phyloP scores from a whole-genome alignment of 352 stramenopile genomes.

The Globisporangium cederbergense region DNA sequence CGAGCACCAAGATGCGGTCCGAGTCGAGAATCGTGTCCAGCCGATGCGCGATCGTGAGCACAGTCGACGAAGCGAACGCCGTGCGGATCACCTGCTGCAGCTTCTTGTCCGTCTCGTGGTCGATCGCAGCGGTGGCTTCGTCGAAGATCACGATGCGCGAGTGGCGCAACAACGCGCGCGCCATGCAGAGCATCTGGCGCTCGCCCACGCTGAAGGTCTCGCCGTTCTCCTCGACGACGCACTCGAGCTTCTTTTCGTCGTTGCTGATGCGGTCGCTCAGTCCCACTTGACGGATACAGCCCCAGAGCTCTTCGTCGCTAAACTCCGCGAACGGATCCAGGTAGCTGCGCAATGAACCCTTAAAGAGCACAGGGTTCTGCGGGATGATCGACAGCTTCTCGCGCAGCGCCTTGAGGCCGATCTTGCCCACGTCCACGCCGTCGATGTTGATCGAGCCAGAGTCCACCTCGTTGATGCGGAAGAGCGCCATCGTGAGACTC shows the following conservation, averaged over 20 bases:
- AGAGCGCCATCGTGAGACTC: slow-evolving; percentile 86
- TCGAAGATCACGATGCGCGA: slow-evolving; percentile 65
- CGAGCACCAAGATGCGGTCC: too few relatives aligned
- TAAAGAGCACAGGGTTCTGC: slow-evolving; percentile 90
- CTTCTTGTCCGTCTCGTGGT: slow-evolving; percentile 72
- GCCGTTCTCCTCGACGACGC: slow-evolving; percentile 73
- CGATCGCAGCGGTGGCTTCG: slow-evolving; percentile 74
- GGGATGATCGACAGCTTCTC: slow-evolving; percentile 84
- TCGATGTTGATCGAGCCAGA: too few relatives aligned
- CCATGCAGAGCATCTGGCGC: slow-evolving; percentile 89
- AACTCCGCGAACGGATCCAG: slow-evolving; percentile 76
- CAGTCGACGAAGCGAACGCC: slow-evolving; percentile 47
- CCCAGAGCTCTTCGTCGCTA: too few relatives aligned
- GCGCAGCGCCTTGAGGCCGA: slow-evolving; percentile 79
- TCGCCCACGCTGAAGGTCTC: slow-evolving; percentile 57
- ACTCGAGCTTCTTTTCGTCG: slow-evolving; percentile 30
- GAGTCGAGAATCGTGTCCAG: too few relatives aligned
- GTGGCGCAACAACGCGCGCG: slow-evolving; percentile 76
- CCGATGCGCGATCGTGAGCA: too few relatives aligned
- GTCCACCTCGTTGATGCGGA: slow-evolving; percentile 91
- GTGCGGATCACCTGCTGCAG: slow-evolving; percentile 72
- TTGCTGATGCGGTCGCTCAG: slow-evolving; percentile 37
- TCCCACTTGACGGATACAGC: slow-evolving; percentile 28
- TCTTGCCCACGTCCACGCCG: slow-evolving; percentile 60
- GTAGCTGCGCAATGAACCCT: slow-evolving; percentile 78